These are phyloP conservation scores for Trichoderma atroviride DNA, from an alignment of 2,329 filamentous ascomycete genomes.

Conservation along the genomic window DNA sequence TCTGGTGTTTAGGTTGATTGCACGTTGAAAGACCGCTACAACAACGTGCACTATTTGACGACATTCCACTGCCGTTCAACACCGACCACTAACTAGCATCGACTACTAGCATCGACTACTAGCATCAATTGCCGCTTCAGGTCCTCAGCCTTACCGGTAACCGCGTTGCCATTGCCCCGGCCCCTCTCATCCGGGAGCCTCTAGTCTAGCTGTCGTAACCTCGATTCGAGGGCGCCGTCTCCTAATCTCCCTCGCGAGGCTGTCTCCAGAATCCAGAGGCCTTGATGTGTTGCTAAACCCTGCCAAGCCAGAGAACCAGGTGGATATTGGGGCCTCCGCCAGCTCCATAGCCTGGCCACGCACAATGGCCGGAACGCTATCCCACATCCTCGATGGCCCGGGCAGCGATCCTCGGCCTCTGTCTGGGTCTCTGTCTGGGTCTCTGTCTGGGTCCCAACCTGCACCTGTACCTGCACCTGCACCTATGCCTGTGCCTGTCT, in stretches of 20 bases:
- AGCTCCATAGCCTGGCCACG: constrained; percentile 20
- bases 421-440: not conserved
- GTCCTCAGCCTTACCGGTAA: constrained; percentile 22
- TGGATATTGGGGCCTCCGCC: constrained; percentile 22
- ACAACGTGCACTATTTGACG: not conserved
- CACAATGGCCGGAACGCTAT: constrained; percentile 39
- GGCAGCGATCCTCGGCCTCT: constrained; percentile 10
- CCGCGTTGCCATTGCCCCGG: constrained; percentile 15
- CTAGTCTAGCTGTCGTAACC: not conserved
- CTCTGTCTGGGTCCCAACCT: not conserved
- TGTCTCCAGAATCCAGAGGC: not conserved
- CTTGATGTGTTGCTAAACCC: constrained; percentile 17
- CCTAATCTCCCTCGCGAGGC: not conserved
- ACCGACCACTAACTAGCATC: not conserved
- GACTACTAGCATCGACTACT: not conserved
- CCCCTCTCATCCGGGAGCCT: not conserved
- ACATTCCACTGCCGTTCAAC: not conserved
- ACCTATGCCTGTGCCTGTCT: not conserved
- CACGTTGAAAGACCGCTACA: not conserved
- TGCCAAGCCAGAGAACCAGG: constrained; percentile 2
- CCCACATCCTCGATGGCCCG: constrained; percentile 39
- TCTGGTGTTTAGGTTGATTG: not conserved
- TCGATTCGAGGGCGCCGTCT: constrained; percentile 2
- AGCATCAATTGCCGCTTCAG: not conserved
- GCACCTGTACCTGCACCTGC: not conserved